phyloP scores from a whole-genome alignment of 164 flowering plant species.

The Hamamelis virginiana region DNA sequence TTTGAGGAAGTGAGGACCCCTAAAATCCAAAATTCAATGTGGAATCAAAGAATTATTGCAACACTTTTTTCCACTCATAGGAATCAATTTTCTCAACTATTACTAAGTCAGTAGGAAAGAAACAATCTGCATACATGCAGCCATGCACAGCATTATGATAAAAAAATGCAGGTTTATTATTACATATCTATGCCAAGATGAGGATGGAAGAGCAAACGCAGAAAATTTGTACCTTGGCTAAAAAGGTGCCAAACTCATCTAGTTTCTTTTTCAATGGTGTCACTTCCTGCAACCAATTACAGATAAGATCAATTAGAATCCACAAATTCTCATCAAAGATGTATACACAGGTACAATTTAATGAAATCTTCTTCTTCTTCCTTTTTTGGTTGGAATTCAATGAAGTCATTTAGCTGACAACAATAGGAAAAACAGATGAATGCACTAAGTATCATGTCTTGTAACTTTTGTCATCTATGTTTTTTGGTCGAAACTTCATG shows the following conservation, averaged over 20 bases:
- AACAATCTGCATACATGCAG: too few species aligned
- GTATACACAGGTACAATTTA: neutral
- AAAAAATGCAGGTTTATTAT: neutral
- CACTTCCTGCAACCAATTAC: slow-evolving; percentile 61
- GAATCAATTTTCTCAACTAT: too few species aligned
- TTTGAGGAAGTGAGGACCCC: too few species aligned
- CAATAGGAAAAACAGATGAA: neutral
- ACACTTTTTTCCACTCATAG: too few species aligned
- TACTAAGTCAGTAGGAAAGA: too few species aligned
- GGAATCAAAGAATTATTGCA: too few species aligned
- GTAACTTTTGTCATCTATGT: neutral
- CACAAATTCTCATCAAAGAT: neutral
- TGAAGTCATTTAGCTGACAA: neutral
- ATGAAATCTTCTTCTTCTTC: neutral
- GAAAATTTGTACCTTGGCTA: slow-evolving; percentile 76
- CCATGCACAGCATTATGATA: neutral
- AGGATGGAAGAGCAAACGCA: slow-evolving; percentile 1
- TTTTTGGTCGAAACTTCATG: too few species aligned
- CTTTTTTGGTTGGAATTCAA: neutral
- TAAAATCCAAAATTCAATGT: too few species aligned
- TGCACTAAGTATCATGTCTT: neutral
- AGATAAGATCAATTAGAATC: slow-evolving; percentile 1
- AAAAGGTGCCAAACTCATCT: slow-evolving; percentile 94
- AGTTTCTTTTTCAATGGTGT: slow-evolving; percentile 95
- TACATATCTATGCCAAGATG: neutral